Evolutionary conservation across 352 stramenopile genomes (phyloP).

Genomic region (Pythium angustatum): DNA sequence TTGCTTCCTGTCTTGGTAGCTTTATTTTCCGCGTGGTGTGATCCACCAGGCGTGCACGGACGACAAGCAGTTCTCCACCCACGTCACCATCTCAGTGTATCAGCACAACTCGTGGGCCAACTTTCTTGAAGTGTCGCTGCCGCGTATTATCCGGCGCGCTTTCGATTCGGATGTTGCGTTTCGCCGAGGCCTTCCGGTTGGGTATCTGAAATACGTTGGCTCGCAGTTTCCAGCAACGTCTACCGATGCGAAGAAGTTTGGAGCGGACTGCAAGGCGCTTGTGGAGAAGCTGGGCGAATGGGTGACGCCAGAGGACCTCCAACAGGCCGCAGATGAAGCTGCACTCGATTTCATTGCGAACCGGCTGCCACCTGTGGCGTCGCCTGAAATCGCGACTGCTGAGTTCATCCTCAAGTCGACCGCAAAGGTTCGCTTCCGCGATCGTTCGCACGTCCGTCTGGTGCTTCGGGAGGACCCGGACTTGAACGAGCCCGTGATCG

Average conservation of each 20-base stretch:
- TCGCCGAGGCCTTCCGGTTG: conserved; percentile 67
- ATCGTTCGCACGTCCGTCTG: conserved; percentile 70
- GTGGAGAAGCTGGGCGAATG: conserved; percentile 52
- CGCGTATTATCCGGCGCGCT: conserved; percentile 70
- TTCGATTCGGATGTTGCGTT: conserved; percentile 80
- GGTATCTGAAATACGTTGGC: conserved; percentile 75
- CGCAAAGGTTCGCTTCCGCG: conserved; percentile 56
- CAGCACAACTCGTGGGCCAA: conserved; percentile 89
- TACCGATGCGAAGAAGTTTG: conserved; percentile 50
- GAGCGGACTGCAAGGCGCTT: conserved; percentile 44
- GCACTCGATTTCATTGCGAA: conserved; percentile 78
- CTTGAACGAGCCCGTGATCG: conserved; percentile 56
- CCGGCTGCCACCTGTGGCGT: conserved; percentile 51
- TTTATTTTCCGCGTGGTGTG: conserved; percentile 85
- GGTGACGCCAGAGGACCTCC: conserved; percentile 54
- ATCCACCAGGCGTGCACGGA: conserved; percentile 82
- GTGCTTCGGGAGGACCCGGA: conserved; percentile 60
- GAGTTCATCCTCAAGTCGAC: conserved; percentile 52
- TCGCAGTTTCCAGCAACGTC: conserved; percentile 54
- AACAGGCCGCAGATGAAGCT: conserved; percentile 73
- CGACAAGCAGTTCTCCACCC: conserved; percentile 77
- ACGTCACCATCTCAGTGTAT: conserved; percentile 88
- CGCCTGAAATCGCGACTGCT: conserved; percentile 19
- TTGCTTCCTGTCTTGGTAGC: conserved; percentile 25
- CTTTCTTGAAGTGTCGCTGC: conserved; percentile 80